phyloP scores from a whole-genome alignment of 2,329 filamentous ascomycete species.

The Herpotrichia juniperi region DNA sequence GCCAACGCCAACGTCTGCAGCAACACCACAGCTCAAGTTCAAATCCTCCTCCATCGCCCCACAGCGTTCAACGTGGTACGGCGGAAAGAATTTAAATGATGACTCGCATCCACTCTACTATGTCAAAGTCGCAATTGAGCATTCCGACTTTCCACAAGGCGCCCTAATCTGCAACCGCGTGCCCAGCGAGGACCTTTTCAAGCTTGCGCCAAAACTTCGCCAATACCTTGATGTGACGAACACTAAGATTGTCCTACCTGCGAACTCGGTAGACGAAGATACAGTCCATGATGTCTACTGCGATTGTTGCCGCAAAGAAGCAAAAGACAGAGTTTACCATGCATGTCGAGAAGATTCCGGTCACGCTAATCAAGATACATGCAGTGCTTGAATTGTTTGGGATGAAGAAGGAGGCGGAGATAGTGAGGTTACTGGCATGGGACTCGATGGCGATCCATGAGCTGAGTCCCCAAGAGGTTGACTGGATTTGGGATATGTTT shows the following conservation, averaged over 20 bases:
- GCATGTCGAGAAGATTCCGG: not conserved
- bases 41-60: no score
- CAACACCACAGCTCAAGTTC: no score
- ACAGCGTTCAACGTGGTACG: no score
- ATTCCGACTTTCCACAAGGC: not conserved
- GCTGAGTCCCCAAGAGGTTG: not conserved
- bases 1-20: no score
- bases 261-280: constrained; percentile 1
- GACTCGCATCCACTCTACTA: not conserved
- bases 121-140: not conserved
- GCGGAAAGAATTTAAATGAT: no score
- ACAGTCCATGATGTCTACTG: not conserved
- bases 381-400: constrained; percentile 6
- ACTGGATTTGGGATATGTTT: constrained; percentile 14
- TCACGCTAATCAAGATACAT: constrained; percentile 8
- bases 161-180: not conserved
- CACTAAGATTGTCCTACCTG: constrained; percentile 3
- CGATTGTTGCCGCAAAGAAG: not conserved
- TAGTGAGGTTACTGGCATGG: not conserved
- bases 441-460: not conserved
- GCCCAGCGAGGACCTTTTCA: not conserved
- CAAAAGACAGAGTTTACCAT: not conserved
- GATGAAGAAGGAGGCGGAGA: constrained; percentile 3
- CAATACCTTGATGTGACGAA: constrained; percentile 1
- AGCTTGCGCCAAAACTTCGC: constrained; percentile 1